Conservation (phyloP, 345 rosid species). For the Capsella bursapastoris region DNA sequence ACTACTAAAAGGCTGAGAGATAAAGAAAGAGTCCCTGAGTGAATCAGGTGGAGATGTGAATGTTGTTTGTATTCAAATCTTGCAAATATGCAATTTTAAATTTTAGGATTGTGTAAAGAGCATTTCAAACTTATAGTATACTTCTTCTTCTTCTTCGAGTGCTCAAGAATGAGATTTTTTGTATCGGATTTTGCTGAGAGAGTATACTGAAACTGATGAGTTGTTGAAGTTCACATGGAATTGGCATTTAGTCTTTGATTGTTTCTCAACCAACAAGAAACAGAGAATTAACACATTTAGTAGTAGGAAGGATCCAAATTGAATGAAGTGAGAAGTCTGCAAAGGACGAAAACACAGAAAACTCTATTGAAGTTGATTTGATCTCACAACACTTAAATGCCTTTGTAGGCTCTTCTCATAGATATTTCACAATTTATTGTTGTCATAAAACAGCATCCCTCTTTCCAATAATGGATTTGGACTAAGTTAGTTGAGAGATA, state of each 20-base stretch:
- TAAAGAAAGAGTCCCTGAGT: not conserved
- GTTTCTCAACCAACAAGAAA: conserved; percentile 24
- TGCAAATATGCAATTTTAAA: not conserved
- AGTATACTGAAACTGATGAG: not conserved
- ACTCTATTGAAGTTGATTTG: conserved; percentile 28
- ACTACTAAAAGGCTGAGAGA: not conserved
- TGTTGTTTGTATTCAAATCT: conserved; percentile 10
- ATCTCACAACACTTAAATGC: conserved; percentile 36
- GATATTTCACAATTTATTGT: conserved; percentile 1
- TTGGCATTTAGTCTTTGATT: conserved; percentile 34
- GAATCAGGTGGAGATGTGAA: not conserved
- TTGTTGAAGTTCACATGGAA: conserved; percentile 30
- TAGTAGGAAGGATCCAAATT: conserved; percentile 10
- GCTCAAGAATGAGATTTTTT: not conserved
- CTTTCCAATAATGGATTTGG: conserved; percentile 26
- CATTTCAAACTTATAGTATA: not conserved
- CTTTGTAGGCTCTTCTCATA: conserved; percentile 4
- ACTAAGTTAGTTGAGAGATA: conserved; percentile 30
- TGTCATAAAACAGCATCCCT: conserved; percentile 3
- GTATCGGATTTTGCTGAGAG: not conserved
- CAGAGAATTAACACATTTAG: not conserved
- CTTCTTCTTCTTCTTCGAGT: not conserved
- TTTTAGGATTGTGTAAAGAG: not conserved
- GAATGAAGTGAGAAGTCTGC: conserved; percentile 29
- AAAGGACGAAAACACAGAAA: conserved; percentile 22